Percentiles rank a stretch among this genome's conserved stretches.
Evolutionary conservation across 1,284 basidiomycete species (phyloP).

Genomic region (Golubevia sp.): DNA sequence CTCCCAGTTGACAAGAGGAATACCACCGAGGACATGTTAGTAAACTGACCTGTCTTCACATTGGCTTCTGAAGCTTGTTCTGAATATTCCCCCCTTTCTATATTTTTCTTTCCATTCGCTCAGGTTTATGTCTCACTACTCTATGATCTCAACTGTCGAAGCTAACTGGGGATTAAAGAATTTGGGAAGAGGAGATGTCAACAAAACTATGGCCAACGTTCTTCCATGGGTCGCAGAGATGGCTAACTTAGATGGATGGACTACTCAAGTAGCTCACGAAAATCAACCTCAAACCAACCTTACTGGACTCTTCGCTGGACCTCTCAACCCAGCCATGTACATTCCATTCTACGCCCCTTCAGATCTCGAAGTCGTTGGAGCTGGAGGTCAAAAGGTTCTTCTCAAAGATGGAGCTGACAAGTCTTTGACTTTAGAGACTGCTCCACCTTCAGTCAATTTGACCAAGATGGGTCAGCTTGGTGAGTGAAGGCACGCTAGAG

Average conservation of each 20-base stretch:
- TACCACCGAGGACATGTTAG: conserved; percentile 17
- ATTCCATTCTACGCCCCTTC: conserved; percentile 55
- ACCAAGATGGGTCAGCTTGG: no score
- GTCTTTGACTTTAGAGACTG: conserved; percentile 23
- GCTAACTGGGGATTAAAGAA: conserved; percentile 66
- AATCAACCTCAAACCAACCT: conserved; percentile 54
- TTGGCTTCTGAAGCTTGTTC: not conserved
- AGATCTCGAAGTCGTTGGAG: conserved; percentile 42
- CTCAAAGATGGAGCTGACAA: conserved; percentile 34
- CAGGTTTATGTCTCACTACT: conserved; percentile 68
- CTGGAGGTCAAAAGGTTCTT: conserved; percentile 50
- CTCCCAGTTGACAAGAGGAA: conserved; percentile 22
- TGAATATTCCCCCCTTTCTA: not conserved
- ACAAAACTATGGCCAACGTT: conserved; percentile 65
- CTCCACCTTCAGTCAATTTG: conserved; percentile 22
- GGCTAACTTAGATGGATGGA: conserved; percentile 54
- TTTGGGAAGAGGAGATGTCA: conserved; percentile 36
- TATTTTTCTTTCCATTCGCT: no score
- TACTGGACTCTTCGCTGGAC: conserved; percentile 56
- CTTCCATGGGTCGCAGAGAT: conserved; percentile 64
- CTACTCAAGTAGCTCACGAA: conserved; percentile 23
- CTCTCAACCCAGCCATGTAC: conserved; percentile 35
- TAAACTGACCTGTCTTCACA: not conserved
- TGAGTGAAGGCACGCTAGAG: no score
- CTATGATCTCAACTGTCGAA: conserved; percentile 69